Conservation (phyloP, 768 basidiomycete species). For the Hygrophorus pudorinus region DNA sequence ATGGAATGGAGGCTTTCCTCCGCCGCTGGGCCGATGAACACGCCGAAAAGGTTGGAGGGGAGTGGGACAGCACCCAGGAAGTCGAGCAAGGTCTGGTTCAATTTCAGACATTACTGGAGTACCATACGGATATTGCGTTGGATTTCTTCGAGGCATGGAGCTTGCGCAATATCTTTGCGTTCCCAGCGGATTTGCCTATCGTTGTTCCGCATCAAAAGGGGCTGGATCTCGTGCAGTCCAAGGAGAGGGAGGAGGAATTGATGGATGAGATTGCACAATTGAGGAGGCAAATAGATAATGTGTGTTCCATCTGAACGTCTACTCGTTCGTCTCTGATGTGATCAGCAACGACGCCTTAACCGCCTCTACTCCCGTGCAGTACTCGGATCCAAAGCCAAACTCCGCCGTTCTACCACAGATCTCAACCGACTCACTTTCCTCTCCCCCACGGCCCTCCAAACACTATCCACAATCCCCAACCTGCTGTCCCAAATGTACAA, state of each 20-base stretch:
- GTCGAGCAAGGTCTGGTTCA: slow-evolving; percentile 74
- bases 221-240: slow-evolving; percentile 51
- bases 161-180: slow-evolving; percentile 76
- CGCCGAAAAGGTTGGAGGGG: slow-evolving; percentile 28
- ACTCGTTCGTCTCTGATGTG: slow-evolving; percentile 6
- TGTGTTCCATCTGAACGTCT: neutral
- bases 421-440: slow-evolving; percentile 36
- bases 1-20: slow-evolving; percentile 72
- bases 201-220: slow-evolving; percentile 70
- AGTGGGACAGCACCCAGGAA: slow-evolving; percentile 57
- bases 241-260: slow-evolving; percentile 51
- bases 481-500: slow-evolving; percentile 35
- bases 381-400: slow-evolving; percentile 34
- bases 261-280: slow-evolving; percentile 61
- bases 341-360: slow-evolving; percentile 58
- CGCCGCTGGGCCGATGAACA: slow-evolving; percentile 66
- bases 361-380: slow-evolving; percentile 46
- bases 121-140: slow-evolving; percentile 83
- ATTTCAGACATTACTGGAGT: slow-evolving; percentile 82
- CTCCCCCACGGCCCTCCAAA: slow-evolving; percentile 26
- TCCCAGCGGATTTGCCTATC: slow-evolving; percentile 58
- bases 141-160: slow-evolving; percentile 91
- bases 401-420: slow-evolving; percentile 34
- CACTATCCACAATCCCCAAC: slow-evolving; percentile 29
- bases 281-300: slow-evolving; percentile 53